Conservation (phyloP, 768 basidiomycete genomes). For the Tephrocybe rancida region DNA sequence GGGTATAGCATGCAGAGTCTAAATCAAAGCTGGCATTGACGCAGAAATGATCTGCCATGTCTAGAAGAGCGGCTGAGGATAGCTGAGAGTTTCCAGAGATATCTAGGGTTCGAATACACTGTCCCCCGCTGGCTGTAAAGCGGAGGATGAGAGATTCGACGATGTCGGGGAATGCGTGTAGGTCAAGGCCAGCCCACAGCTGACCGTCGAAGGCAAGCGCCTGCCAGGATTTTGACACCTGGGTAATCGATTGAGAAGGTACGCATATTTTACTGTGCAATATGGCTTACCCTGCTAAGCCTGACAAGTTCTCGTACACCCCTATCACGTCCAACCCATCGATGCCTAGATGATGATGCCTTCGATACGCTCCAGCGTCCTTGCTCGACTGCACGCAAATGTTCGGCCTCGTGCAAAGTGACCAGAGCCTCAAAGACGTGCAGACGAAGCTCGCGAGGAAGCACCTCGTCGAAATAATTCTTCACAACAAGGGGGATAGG, state of each 20-base stretch:
- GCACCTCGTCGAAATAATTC: conserved; percentile 67
- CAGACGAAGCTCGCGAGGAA: conserved; percentile 75
- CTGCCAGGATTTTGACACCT: conserved; percentile 84
- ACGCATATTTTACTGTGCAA: background rate
- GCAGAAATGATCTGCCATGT: conserved; percentile 58
- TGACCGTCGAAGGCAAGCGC: conserved; percentile 81
- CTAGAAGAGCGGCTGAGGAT: conserved; percentile 47
- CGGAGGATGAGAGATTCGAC: conserved; percentile 52
- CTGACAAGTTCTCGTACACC: conserved; percentile 80
- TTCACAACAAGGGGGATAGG: conserved; percentile 50
- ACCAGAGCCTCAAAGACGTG: conserved; percentile 59
- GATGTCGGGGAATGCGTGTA: conserved; percentile 62
- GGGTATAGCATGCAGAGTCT: conserved; percentile 52
- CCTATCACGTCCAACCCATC: conserved; percentile 77
- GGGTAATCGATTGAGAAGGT: conserved; percentile 12
- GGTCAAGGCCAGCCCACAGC: conserved; percentile 73
- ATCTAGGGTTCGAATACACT: conserved; percentile 66
- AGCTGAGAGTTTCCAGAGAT: conserved; percentile 63
- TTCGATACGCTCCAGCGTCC: conserved; percentile 62
- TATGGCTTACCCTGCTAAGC: conserved; percentile 68
- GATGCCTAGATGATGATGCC: conserved; percentile 61
- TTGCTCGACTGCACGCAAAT: conserved; percentile 42
- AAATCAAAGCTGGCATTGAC: conserved; percentile 35
- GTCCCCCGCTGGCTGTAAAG: conserved; percentile 57
- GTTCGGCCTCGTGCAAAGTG: conserved; percentile 59